These are phyloP conservation scores for Pestalotiopsis sp. DNA, from an alignment of 2,329 filamentous ascomycete genomes.

Conservation along the genomic window DNA sequence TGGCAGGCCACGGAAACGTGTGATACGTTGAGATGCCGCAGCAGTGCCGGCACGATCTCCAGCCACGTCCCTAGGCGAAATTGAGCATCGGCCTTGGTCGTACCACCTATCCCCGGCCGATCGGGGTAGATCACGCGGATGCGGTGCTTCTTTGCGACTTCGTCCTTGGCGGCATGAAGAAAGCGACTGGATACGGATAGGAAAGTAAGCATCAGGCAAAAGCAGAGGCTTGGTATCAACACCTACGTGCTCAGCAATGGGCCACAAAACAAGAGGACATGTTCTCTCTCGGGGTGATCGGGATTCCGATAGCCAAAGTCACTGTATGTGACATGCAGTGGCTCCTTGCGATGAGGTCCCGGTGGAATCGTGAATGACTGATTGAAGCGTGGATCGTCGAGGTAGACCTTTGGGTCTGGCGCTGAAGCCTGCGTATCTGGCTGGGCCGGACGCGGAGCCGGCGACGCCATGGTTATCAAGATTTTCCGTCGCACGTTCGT, in stretches of 20 bases:
- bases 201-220: neutral
- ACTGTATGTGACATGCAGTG: conserved; percentile 20
- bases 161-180: conserved; percentile 31
- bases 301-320: conserved; percentile 5
- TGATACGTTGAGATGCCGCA: conserved; percentile 33
- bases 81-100: conserved; percentile 25
- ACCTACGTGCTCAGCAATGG: conserved; percentile 3
- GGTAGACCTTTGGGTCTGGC: neutral
- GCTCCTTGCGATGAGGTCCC: conserved; percentile 15
- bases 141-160: conserved; percentile 30
- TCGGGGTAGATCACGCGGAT: conserved; percentile 36
- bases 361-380: conserved; percentile 18
- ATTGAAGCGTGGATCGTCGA: conserved; percentile 17
- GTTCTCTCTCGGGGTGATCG: conserved; percentile 11
- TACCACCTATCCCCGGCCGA: conserved; percentile 39
- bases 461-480: too few species aligned
- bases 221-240: neutral
- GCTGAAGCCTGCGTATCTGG: too few species aligned
- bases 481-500: too few species aligned
- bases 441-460: too few species aligned
- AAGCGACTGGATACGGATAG: neutral
- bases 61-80: conserved; percentile 30
- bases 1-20: conserved; percentile 26
- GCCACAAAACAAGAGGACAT: conserved; percentile 12
- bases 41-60: conserved; percentile 32